phyloP scores from a whole-genome alignment of 2,329 filamentous ascomycete genomes.

The Nemania sp. region DNA sequence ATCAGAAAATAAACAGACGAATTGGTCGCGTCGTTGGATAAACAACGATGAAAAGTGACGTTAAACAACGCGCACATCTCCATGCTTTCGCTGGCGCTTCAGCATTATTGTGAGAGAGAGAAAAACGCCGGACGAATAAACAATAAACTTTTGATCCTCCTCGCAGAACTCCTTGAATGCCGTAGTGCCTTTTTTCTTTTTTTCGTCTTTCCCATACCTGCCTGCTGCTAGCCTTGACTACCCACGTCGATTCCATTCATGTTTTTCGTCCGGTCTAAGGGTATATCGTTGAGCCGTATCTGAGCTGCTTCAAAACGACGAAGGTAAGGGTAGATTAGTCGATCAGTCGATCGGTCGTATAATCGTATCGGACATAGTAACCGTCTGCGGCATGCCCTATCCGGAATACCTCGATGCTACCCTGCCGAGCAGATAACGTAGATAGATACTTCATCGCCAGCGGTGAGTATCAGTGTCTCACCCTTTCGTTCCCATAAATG shows the following conservation, averaged over 20 bases:
- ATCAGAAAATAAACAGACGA: not conserved
- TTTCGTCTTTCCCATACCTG: not conserved
- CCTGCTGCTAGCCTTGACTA: conserved; percentile 5
- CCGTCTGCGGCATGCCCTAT: conserved; percentile 15
- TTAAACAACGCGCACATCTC: not conserved
- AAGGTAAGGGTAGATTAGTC: not conserved
- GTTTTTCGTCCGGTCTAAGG: conserved; percentile 7
- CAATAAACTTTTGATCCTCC: conserved; percentile 21
- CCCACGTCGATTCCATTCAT: conserved; percentile 1
- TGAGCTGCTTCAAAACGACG: not conserved
- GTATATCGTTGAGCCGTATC: conserved; percentile 9
- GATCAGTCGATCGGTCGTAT: conserved; percentile 9
- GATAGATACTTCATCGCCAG: conserved; percentile 25
- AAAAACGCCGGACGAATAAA: not conserved
- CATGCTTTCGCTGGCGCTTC: conserved; percentile 1
- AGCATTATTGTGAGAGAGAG: too few species aligned
- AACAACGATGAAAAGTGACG: not conserved
- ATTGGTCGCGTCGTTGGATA: not conserved
- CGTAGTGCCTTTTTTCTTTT: not conserved
- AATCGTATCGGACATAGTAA: conserved; percentile 18
- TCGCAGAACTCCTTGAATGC: conserved; percentile 17
- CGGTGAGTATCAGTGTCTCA: conserved; percentile 34
- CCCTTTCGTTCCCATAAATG: conserved; percentile 23
- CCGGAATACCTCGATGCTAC: conserved; percentile 28
- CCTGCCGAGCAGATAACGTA: conserved; percentile 19